A percentile compares a stretch with the other conserved stretches of the same genome.
Conservation (phyloP, 371 early-diverging fungal species). For the Mucor velutinosus region DNA sequence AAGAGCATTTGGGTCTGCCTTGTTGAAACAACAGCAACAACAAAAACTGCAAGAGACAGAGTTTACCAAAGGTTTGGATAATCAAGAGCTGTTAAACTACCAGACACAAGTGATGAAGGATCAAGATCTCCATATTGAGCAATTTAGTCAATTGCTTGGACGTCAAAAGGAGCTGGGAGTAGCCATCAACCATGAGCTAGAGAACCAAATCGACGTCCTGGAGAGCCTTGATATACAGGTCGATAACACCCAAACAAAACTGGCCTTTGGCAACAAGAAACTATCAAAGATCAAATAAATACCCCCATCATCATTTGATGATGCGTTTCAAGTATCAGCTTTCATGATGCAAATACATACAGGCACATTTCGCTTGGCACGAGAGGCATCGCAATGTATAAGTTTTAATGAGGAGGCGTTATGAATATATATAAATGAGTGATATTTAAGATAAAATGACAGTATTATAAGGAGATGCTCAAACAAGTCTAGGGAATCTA, state of each 20-base stretch:
- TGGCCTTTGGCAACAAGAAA: constrained; percentile 76
- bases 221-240: constrained; percentile 82
- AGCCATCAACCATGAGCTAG: constrained; percentile 86
- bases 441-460: no score
- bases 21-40: constrained; percentile 28
- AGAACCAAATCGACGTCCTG: constrained; percentile 81
- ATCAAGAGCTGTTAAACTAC: constrained; percentile 68
- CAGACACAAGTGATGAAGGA: constrained; percentile 78
- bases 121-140: constrained; percentile 79
- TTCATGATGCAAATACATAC: no score
- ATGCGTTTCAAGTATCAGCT: no score
- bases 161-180: constrained; percentile 84
- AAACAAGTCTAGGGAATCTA: background rate
- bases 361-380: no score
- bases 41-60: constrained; percentile 68
- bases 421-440: no score
- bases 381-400: no score
- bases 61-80: constrained; percentile 73
- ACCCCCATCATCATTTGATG: no score
- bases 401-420: no score
- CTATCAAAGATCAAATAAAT: constrained; percentile 29
- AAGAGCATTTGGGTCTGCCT: constrained; percentile 69
- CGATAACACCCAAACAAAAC: constrained; percentile 66
- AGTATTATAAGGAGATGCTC: no score
- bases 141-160: constrained; percentile 69